A percentile compares a stretch with the other conserved stretches of the same genome.
These are phyloP conservation scores for Fistulifera pelliculosa DNA, from an alignment of 108 stramenopile species.

Conservation along the genomic window DNA sequence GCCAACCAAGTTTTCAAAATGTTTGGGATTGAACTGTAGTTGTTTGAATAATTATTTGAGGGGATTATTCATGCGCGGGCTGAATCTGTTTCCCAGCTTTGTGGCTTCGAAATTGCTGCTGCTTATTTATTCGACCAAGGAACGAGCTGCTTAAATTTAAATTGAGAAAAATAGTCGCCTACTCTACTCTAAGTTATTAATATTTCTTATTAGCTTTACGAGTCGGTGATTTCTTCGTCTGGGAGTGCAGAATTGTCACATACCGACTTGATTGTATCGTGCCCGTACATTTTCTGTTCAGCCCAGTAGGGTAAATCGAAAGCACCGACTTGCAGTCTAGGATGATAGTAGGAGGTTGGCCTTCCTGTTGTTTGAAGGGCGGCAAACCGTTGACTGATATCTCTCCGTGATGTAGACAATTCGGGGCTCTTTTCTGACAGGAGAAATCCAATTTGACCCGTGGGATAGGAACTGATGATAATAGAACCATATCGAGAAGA, in stretches of 20 bases:
- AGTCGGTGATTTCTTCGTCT: no score
- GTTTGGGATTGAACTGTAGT: slow-evolving; percentile 68
- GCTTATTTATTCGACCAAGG: no score
- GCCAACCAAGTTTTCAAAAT: slow-evolving; percentile 65
- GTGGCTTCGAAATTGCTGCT: no score
- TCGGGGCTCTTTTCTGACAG: slow-evolving; percentile 40
- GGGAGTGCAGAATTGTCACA: background rate
- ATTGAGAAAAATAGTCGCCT: no score
- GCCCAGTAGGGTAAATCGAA: slow-evolving; percentile 81
- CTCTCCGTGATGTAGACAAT: slow-evolving; percentile 2
- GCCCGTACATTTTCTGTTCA: slow-evolving; percentile 42
- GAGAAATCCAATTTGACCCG: slow-evolving; percentile 77
- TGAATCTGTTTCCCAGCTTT: no score
- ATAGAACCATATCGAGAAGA: slow-evolving; percentile 57
- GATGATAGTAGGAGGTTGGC: slow-evolving; percentile 69
- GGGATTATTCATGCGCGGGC: no score
- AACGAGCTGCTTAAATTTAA: background rate
- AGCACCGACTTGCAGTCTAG: slow-evolving; percentile 45
- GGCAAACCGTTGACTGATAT: slow-evolving; percentile 18
- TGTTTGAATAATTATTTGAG: no score
- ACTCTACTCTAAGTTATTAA: no score
- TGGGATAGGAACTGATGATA: slow-evolving; percentile 56
- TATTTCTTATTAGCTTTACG: no score
- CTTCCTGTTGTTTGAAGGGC: slow-evolving; percentile 9
- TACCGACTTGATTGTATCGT: background rate